These are phyloP conservation scores for Apiotrichum akiyoshidainum DNA, from an alignment of 1,284 basidiomycete species.

Conservation along the genomic window DNA sequence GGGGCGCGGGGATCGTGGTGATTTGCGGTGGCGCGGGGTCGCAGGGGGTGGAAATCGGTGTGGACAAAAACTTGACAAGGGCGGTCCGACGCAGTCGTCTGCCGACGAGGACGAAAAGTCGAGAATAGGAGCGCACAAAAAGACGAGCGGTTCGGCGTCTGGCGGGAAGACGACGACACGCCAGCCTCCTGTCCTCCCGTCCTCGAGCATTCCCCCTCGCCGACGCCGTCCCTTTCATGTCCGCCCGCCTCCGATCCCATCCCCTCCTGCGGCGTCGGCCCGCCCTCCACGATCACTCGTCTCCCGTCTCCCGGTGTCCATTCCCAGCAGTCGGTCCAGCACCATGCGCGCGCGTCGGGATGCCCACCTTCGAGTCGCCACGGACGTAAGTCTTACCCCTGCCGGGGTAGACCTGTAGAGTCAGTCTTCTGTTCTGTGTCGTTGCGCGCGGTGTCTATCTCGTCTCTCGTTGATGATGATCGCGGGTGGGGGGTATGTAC, in stretches of 20 bases:
- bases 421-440: not conserved
- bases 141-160: no score
- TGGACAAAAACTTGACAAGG: no score
- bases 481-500: not conserved
- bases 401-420: constrained; percentile 73
- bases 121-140: no score
- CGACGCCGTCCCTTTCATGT: no score
- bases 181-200: no score
- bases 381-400: constrained; percentile 95
- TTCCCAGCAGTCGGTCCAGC: not conserved
- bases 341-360: constrained; percentile 3
- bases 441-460: not conserved
- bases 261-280: not conserved
- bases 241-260: not conserved
- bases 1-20: not conserved
- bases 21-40: no score
- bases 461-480: not conserved
- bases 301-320: not conserved
- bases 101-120: no score
- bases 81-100: no score
- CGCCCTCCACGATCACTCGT: not conserved
- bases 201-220: no score
- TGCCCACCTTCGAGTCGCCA: constrained; percentile 85
- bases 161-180: no score
- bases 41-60: no score